Evolutionary conservation across 2,329 filamentous ascomycete species (phyloP).

Genomic region (Fusarium sacchari): DNA sequence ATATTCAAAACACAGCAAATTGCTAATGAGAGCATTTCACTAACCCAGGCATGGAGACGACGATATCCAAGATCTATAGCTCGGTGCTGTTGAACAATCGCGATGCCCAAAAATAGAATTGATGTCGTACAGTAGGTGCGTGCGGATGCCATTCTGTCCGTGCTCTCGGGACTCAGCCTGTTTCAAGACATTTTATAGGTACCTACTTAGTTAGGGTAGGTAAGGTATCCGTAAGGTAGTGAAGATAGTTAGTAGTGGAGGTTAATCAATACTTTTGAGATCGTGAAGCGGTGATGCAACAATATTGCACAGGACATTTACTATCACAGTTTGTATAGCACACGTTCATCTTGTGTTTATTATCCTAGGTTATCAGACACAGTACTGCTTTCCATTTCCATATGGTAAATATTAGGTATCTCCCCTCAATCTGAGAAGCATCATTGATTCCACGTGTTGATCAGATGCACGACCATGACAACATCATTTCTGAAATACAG

Average conservation of each 20-base stretch:
- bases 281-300: not conserved
- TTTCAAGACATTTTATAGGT: not conserved
- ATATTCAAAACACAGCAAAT: not conserved
- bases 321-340: not conserved
- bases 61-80: not conserved
- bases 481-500: not conserved
- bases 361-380: not conserved
- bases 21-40: not conserved
- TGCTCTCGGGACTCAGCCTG: not conserved
- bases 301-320: not conserved
- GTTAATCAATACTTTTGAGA: not conserved
- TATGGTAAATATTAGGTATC: not conserved
- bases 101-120: not conserved
- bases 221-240: not conserved
- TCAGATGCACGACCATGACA: not conserved
- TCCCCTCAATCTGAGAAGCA: not conserved
- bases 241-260: no score
- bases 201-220: no score
- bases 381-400: not conserved
- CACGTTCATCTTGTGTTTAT: not conserved
- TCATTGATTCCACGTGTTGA: not conserved
- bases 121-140: not conserved
- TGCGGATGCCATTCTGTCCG: not conserved
- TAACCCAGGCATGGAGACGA: not conserved
- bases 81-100: not conserved